Evolutionary conservation across 805 yeast species (phyloP), one percentile per base, ranked within the genome.

Genomic region (Candida oleophila): DNA sequence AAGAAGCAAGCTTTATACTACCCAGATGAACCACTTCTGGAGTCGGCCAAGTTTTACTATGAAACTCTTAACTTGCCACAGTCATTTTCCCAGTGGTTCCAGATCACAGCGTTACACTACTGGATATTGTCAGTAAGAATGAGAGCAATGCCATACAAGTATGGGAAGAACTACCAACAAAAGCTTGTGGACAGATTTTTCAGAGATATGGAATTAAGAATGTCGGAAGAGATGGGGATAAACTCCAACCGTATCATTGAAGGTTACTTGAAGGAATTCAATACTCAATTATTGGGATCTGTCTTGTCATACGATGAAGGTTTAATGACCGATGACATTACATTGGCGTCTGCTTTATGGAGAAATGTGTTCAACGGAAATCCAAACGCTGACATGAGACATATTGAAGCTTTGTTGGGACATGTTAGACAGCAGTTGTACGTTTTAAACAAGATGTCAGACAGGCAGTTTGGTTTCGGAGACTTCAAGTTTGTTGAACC

Each of bases 41-140:
- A 79, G 16, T 78, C 87, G 3, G 96, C 97, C 1, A 73, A 71
- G 45, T 94, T 89, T 62, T 94, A 89, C 75, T 94, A 89, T 62
- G 87, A 88, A 45, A 87, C 91, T 11, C 71, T 94, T 47, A 84
- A 81, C 21, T 71, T 94, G 59, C 96, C 96, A 32, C 76, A 79
- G 61, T 85, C 97, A 0, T 91, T 92, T 61, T 82, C 92, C n/a
- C 96, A 90, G 65, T 92, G 97, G 96, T 92, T 85, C 65, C 98
- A 92, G 68, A 86, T 94, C 51, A 87, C 96, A 4, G 74, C 85
- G 1, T 74, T 94, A 54, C 99, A 94, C 65, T 82, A 88, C 49
- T 94, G 99, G 99, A 83, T 94, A 60, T 74, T 94, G 40, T 85
- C 86, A 54, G 96, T 88, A 15, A 83, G 99, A 62, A 91, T 94